These are phyloP conservation scores for Xylariaceae sp. DNA, from an alignment of 2,329 filamentous ascomycete genomes.

Conservation along the genomic window DNA sequence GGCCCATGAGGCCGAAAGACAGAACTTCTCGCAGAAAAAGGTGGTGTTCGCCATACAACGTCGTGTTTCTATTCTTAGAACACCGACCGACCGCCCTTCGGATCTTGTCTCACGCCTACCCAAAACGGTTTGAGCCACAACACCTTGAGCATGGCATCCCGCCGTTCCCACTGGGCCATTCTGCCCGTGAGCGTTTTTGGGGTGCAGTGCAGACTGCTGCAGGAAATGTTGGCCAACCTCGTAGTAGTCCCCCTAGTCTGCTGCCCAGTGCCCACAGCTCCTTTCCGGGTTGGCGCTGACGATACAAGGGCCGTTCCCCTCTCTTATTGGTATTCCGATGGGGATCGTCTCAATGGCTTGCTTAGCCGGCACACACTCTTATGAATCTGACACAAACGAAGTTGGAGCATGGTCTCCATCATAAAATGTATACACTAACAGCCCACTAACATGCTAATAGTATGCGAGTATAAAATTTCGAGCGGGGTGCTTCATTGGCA, in stretches of 20 bases:
- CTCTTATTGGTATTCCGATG: constrained; percentile 18
- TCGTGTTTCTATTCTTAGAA: constrained; percentile 19
- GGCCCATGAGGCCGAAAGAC: neutral
- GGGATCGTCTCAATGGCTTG: constrained; percentile 21
- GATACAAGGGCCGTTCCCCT: constrained; percentile 12
- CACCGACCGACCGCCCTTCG: constrained; percentile 10
- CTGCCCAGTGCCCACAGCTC: constrained; percentile 5
- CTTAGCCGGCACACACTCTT: constrained; percentile 18
- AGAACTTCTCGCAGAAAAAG: neutral
- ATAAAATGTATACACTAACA: constrained; percentile 1
- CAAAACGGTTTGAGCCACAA: constrained; percentile 10
- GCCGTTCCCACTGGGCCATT: constrained; percentile 5
- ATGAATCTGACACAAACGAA: constrained; percentile 21
- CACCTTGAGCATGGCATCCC: neutral
- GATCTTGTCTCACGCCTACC: constrained; percentile 12
- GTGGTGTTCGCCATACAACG: neutral
- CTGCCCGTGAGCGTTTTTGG: constrained; percentile 5
- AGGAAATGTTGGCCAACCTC: constrained; percentile 11
- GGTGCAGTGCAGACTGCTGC: constrained; percentile 11
- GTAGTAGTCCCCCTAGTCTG: constrained; percentile 6
- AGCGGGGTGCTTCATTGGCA: constrained; percentile 20
- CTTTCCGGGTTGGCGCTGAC: constrained; percentile 21
- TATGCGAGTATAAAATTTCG: constrained; percentile 3
- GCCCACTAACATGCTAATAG: neutral
- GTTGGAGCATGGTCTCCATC: constrained; percentile 16